A percentile compares a stretch with the other conserved stretches of the same genome.
These are phyloP conservation scores for Aspergillus bertholletiae DNA, from an alignment of 495 filamentous ascomycete species.

Conservation along the genomic window DNA sequence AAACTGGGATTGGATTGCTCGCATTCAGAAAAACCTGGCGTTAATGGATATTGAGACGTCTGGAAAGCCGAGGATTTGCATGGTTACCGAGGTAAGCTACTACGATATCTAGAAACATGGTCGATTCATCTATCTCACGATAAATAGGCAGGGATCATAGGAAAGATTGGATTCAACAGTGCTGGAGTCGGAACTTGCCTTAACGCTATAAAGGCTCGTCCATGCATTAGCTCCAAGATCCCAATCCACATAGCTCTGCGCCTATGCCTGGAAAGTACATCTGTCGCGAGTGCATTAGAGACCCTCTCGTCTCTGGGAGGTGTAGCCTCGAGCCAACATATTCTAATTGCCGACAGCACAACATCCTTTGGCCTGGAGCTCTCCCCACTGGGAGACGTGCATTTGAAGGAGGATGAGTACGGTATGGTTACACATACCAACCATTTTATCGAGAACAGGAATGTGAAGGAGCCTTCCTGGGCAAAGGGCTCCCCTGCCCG, in stretches of 20 bases:
- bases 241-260: slow-evolving; percentile 64
- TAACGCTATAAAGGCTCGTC: slow-evolving; percentile 61
- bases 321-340: slow-evolving; percentile 59
- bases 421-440: slow-evolving; percentile 60
- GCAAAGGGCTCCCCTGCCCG: slow-evolving; percentile 51
- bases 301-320: slow-evolving; percentile 44
- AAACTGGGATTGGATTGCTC: slow-evolving; percentile 63
- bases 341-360: slow-evolving; percentile 54
- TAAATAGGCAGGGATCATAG: slow-evolving; percentile 61
- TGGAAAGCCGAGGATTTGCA: slow-evolving; percentile 46
- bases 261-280: slow-evolving; percentile 52
- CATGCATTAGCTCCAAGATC: slow-evolving; percentile 49
- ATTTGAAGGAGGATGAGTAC: slow-evolving; percentile 41
- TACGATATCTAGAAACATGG: neutral
- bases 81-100: slow-evolving; percentile 38
- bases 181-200: slow-evolving; percentile 62
- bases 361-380: slow-evolving; percentile 57
- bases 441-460: slow-evolving; percentile 51
- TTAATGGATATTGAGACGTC: slow-evolving; percentile 49
- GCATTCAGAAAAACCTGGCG: slow-evolving; percentile 51
- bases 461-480: slow-evolving; percentile 50
- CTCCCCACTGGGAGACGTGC: slow-evolving; percentile 49
- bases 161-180: slow-evolving; percentile 67
- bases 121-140: neutral
- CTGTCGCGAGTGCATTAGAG: slow-evolving; percentile 47